Evolutionary conservation across 306 rosid genomes (phyloP).

Genomic region (Hippophae tibetana): DNA sequence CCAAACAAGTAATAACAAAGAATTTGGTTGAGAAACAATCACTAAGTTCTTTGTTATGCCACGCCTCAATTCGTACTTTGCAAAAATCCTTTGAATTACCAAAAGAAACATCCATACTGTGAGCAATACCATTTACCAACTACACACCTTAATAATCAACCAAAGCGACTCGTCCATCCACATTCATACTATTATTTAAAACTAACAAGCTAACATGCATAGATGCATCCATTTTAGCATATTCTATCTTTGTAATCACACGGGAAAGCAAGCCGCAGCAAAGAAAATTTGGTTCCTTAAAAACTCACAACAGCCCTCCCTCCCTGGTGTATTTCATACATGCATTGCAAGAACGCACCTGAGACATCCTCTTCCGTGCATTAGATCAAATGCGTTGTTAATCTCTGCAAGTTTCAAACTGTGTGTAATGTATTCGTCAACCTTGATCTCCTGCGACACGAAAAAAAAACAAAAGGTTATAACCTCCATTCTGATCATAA

Average conservation of each 20-base stretch:
- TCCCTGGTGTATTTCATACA: slow-evolving; percentile 8
- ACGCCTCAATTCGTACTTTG: too few species aligned
- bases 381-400: slow-evolving; percentile 78
- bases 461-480: background rate
- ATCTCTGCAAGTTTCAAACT: slow-evolving; percentile 61
- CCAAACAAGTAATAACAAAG: too few species aligned
- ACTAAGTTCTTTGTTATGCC: too few species aligned
- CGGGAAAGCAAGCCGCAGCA: background rate
- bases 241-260: background rate
- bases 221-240: too few species aligned
- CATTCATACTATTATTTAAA: too few species aligned
- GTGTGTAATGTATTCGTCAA: slow-evolving; percentile 93
- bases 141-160: too few species aligned
- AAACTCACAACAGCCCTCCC: slow-evolving; percentile 9
- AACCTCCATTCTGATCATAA: background rate
- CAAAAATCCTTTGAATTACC: too few species aligned
- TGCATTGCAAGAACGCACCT: slow-evolving; percentile 72
- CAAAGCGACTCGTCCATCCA: too few species aligned
- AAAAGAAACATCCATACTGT: too few species aligned
- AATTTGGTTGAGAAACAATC: too few species aligned
- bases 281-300: slow-evolving; percentile 3
- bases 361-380: slow-evolving; percentile 89
- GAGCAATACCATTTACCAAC: too few species aligned
- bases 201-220: too few species aligned
- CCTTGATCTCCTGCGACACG: slow-evolving; percentile 77